These are phyloP conservation scores for Lolium multiflorum DNA, from an alignment of 176 grass and related monocot species.

Conservation along the genomic window DNA sequence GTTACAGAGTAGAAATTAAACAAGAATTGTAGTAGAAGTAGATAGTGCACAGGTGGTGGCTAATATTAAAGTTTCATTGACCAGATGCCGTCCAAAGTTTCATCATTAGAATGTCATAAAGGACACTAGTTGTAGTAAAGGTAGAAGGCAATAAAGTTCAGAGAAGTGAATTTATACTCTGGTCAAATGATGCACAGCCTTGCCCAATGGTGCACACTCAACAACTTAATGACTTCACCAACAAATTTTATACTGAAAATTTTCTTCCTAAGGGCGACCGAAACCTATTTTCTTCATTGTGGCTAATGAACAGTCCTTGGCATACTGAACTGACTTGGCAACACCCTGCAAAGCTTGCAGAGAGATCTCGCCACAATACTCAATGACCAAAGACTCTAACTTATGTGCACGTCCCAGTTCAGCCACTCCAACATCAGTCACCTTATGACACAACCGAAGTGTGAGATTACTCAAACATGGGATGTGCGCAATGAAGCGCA, in stretches of 20 bases:
- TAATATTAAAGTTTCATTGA: neutral
- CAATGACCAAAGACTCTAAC: conserved; percentile 20
- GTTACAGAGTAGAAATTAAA: neutral
- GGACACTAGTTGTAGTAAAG: neutral
- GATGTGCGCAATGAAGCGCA: neutral
- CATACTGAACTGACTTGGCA: conserved; percentile 7
- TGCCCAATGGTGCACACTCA: neutral
- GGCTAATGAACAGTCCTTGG: neutral
- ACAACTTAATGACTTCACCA: neutral
- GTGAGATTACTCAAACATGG: conserved; percentile 11
- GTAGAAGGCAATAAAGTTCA: neutral
- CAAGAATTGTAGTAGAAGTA: neutral
- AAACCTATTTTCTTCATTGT: neutral
- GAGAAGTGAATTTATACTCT: neutral
- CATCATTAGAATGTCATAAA: neutral
- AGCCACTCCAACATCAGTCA: neutral
- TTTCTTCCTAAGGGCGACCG: neutral
- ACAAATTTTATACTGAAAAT: neutral
- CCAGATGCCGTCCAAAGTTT: neutral
- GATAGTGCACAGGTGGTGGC: neutral
- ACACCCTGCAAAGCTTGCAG: neutral
- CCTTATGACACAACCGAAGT: neutral
- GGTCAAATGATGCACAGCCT: neutral
- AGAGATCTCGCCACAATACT: neutral
- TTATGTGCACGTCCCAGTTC: neutral